These are phyloP conservation scores for Kwoniella mangroviensis DNA, from an alignment of 768 basidiomycete species.

Conservation along the genomic window DNA sequence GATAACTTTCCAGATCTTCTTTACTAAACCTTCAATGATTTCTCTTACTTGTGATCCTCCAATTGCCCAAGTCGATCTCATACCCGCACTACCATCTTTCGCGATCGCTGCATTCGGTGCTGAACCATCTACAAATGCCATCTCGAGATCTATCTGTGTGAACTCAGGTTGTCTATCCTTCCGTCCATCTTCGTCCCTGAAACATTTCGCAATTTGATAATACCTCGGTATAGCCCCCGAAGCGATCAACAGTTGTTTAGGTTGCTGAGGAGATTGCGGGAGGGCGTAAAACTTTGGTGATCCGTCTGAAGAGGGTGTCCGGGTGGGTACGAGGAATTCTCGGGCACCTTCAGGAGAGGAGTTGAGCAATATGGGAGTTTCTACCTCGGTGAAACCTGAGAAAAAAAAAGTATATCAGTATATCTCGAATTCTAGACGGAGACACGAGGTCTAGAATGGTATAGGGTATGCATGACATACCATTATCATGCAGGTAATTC, in stretches of 20 bases:
- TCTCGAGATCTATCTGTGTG: slow-evolving; percentile 94
- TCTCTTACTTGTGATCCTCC: slow-evolving; percentile 82
- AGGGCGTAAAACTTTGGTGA: slow-evolving; percentile 75
- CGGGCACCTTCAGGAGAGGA: slow-evolving; percentile 94
- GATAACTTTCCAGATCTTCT: slow-evolving; percentile 73
- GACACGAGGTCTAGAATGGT: background rate
- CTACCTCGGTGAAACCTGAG: slow-evolving; percentile 86
- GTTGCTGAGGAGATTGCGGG: slow-evolving; percentile 93
- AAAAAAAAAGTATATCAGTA: slow-evolving; percentile 25
- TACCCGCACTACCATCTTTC: slow-evolving; percentile 18
- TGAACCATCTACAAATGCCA: slow-evolving; percentile 89
- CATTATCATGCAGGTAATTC: slow-evolving; percentile 71
- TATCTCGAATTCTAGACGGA: background rate
- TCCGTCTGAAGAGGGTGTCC: slow-evolving; percentile 50
- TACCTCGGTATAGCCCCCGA: slow-evolving; percentile 89
- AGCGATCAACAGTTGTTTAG: slow-evolving; percentile 88
- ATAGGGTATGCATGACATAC: slow-evolving; percentile 59
- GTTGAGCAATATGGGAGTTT: slow-evolving; percentile 86
- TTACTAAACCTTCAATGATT: slow-evolving; percentile 75
- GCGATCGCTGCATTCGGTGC: slow-evolving; percentile 46
- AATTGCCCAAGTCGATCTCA: slow-evolving; percentile 70
- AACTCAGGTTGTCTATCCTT: slow-evolving; percentile 97
- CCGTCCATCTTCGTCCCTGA: slow-evolving; percentile 92
- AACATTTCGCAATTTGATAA: slow-evolving; percentile 91
- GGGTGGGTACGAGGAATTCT: slow-evolving; percentile 87